These are phyloP conservation scores for Plasmodium sp. DNA, from an alignment of 169 alveolate species.

Conservation along the genomic window DNA sequence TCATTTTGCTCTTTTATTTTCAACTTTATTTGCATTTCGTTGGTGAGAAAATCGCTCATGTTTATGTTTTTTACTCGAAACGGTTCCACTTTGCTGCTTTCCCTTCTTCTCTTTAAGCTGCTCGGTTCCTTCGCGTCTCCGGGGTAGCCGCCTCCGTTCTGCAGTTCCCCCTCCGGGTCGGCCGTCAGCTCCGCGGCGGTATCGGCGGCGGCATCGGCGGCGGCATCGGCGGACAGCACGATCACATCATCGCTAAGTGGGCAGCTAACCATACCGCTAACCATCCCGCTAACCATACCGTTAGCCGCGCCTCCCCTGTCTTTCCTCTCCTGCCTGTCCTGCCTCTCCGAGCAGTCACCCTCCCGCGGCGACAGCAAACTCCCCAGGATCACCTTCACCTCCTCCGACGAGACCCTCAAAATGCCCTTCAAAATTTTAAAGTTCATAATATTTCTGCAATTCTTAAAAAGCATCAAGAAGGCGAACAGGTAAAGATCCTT, in stretches of 20 bases:
- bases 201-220: background rate
- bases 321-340: background rate
- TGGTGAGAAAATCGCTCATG: conserved; percentile 16
- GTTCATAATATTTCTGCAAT: background rate
- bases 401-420: conserved; percentile 38
- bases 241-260: background rate
- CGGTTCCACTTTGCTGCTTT: conserved; percentile 23
- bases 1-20: conserved; percentile 12
- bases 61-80: conserved; percentile 36
- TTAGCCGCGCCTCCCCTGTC: background rate
- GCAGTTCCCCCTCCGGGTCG: background rate
- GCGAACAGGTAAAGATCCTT: conserved; percentile 54
- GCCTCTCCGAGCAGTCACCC: background rate
- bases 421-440: conserved; percentile 26
- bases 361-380: background rate
- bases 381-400: background rate
- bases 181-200: background rate
- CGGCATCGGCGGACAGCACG: background rate
- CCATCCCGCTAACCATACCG: background rate
- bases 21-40: background rate
- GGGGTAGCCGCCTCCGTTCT: background rate
- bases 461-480: conserved; percentile 7
- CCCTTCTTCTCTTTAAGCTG: background rate
- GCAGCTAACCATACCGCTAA: background rate
- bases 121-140: background rate